phyloP scores from a whole-genome alignment of 495 filamentous ascomycete species.

The Bryoglossum gracile region DNA sequence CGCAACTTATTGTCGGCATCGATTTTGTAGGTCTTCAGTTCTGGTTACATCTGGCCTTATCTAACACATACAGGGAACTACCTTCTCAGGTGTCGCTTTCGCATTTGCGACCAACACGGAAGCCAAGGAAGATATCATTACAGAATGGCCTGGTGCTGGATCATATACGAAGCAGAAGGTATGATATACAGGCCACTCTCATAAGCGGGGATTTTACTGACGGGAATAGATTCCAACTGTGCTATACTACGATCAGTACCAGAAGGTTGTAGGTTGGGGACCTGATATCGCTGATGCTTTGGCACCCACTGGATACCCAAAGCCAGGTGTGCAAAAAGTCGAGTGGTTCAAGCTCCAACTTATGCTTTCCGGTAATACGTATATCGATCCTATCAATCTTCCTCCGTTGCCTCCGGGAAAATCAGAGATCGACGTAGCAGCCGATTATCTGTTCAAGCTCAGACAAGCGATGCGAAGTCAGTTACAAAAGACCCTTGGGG shows the following conservation, averaged over 20 bases:
- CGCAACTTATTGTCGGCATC: conserved; percentile 73
- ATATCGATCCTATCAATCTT: conserved; percentile 73
- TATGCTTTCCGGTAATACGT: conserved; percentile 71
- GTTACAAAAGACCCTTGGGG: conserved; percentile 67
- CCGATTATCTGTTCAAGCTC: conserved; percentile 70
- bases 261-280: conserved; percentile 71
- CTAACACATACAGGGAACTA: conserved; percentile 50
- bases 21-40: conserved; percentile 57
- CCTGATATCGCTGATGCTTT: conserved; percentile 70
- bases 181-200: conserved; percentile 6
- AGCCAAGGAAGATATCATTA: conserved; percentile 72
- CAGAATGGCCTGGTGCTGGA: conserved; percentile 69
- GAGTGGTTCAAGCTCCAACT: conserved; percentile 77
- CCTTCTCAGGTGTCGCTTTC: conserved; percentile 69
- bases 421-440: conserved; percentile 69
- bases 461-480: conserved; percentile 67
- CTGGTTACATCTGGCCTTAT: background rate
- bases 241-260: conserved; percentile 69
- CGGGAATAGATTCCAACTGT: conserved; percentile 61
- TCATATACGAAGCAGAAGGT: conserved; percentile 75
- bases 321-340: conserved; percentile 69
- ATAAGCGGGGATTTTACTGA: conserved; percentile 14
- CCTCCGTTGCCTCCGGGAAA: conserved; percentile 69
- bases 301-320: conserved; percentile 66
- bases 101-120: conserved; percentile 71